Evolutionary conservation across 441 rosid genomes (phyloP), one percentile per base, ranked within the genome.

Genomic region (Melastoma candidum): DNA sequence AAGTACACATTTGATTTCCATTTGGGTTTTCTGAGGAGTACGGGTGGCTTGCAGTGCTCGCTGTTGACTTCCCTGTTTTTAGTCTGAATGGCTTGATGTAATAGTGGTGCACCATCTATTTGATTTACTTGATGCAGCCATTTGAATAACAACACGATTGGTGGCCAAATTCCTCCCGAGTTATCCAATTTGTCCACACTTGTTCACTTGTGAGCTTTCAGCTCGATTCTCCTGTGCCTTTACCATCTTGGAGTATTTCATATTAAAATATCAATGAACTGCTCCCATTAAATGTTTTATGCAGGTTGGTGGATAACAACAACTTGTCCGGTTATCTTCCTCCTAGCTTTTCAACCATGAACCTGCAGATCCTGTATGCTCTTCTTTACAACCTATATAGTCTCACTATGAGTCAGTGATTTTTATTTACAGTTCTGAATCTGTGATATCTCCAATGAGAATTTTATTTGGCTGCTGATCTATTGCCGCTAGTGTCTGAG

Each of bases 61-160:
- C 41, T 8, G 60, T 63, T 44, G 57, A 50, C 56, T 48, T 51
- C 57, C 44, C 63, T 64, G 61, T 53, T 63, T 52, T 27, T 65
- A 58, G 11, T 45, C 14, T 41, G 41, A 36, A 36, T 41, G 36
- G 12, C 32, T 49, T n/a, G 44, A 3, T 41, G 60, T 63, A 49
- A 47, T 56, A 17, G 17, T 48, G 51, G 10, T 47, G 47, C 56
- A 54, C 29, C 27, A 22, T 73, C 6, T 52, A 59, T 60, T 49
- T 51, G 29, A 58, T 32, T 73, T 43, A 58, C 50, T 55, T 64
- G 73, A 49, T 69, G 73, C 83, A 92, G 98, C 69, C 98, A 92
- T 77, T 57, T 92, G 74, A 92, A 92, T 75, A 92, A 92, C 72
- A 92, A 87, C 71, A 85, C 95, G 5, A 66, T 92, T 57, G 77